phyloP scores from a whole-genome alignment of 768 basidiomycete genomes.

The Trametes maxima region DNA sequence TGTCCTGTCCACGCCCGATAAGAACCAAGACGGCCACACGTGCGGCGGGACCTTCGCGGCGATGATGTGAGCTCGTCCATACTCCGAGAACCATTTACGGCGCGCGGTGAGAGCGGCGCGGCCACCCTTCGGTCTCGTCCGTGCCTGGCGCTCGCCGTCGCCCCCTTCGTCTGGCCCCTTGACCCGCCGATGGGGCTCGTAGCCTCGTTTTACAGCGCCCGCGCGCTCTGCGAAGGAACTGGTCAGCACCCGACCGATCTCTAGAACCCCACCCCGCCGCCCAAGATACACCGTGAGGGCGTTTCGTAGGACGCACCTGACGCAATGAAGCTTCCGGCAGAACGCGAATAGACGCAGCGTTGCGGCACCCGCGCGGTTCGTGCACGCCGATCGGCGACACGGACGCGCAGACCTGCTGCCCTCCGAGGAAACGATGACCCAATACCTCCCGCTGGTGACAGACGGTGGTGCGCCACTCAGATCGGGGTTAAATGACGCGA shows the following conservation, averaged over 20 bases:
- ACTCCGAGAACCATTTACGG: slow-evolving; percentile 4
- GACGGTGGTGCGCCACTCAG: not conserved
- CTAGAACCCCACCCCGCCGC: not conserved
- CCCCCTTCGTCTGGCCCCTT: not conserved
- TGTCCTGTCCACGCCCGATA: slow-evolving; percentile 23
- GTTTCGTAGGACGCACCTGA: slow-evolving; percentile 4
- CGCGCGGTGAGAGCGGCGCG: not conserved
- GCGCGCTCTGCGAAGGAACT: not conserved
- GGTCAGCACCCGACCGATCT: not conserved
- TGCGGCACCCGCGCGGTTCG: slow-evolving; percentile 9
- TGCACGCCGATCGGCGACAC: slow-evolving; percentile 5
- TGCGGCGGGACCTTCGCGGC: slow-evolving; percentile 19
- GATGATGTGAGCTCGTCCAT: slow-evolving; percentile 7
- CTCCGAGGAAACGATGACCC: not conserved
- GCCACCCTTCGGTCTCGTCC: not conserved
- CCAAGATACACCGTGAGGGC: not conserved
- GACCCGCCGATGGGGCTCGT: not conserved
- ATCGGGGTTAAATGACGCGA: not conserved
- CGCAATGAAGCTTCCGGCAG: slow-evolving; percentile 14
- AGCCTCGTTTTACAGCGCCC: slow-evolving; percentile 9
- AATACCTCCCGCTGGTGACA: not conserved
- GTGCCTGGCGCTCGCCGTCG: slow-evolving; percentile 7
- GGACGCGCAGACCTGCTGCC: not conserved
- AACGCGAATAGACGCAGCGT: slow-evolving; percentile 14
- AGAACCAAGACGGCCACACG: slow-evolving; percentile 11